phyloP scores from a whole-genome alignment of 2,329 filamentous ascomycete genomes.

The Niveomyces coronatus region DNA sequence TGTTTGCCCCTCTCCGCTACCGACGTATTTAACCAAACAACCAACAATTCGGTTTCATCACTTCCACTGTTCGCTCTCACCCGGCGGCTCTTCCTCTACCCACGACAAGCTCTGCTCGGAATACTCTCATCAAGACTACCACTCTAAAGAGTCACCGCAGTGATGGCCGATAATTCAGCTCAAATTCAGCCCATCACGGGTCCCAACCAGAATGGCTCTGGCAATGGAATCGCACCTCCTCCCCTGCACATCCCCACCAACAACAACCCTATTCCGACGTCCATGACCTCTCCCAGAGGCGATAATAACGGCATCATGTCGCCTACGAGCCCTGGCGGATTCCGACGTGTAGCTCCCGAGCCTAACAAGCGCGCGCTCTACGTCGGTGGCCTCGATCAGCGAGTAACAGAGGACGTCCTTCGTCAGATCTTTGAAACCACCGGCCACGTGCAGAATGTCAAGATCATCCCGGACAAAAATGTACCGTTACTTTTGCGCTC shows the following conservation, averaged over 20 bases:
- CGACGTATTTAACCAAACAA: constrained; percentile 6
- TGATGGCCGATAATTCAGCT: constrained; percentile 43
- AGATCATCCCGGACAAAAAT: constrained; percentile 99
- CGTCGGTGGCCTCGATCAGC: constrained; percentile 86
- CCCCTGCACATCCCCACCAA: constrained; percentile 93
- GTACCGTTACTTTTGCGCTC: constrained; percentile 44
- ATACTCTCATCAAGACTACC: too few species aligned
- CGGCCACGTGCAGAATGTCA: constrained; percentile 95
- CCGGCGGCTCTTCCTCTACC: too few species aligned
- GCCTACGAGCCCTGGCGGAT: constrained; percentile 70
- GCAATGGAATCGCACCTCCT: constrained; percentile 55
- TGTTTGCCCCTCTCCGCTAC: constrained; percentile 11
- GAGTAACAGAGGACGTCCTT: constrained; percentile 91
- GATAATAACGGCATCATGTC: constrained; percentile 65
- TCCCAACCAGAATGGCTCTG: constrained; percentile 44
- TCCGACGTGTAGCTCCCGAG: constrained; percentile 87
- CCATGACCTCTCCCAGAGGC: constrained; percentile 76
- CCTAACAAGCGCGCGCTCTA: constrained; percentile 98
- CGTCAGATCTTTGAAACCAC: constrained; percentile 98
- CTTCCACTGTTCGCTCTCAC: not conserved
- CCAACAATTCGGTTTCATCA: constrained; percentile 3
- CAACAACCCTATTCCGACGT: constrained; percentile 88
- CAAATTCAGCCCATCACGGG: constrained; percentile 61
- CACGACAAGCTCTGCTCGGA: too few species aligned
- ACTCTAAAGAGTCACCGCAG: constrained; percentile 11